Evolutionary conservation across 2,329 filamentous ascomycete species (phyloP).

Genomic region (Stagonosporopsis rhizophila): DNA sequence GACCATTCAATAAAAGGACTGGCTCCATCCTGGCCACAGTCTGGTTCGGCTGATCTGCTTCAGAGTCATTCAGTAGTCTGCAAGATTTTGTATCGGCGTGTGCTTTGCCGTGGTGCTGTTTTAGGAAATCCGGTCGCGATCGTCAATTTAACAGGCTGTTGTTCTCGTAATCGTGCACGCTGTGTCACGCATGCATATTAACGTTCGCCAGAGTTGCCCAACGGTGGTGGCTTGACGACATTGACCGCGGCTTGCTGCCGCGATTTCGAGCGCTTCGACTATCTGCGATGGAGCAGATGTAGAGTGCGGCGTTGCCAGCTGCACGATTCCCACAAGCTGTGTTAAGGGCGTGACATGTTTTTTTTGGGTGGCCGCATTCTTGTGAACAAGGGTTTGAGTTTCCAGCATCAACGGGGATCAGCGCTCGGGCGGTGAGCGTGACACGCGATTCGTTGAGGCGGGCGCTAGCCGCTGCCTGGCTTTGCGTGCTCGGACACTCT

Average conservation of each 20-base stretch:
- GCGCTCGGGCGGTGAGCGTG: slow-evolving; percentile 29
- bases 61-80: slow-evolving; percentile 28
- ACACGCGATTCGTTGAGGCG: slow-evolving; percentile 30
- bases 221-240: slow-evolving; percentile 3
- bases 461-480: slow-evolving; percentile 34
- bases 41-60: slow-evolving; percentile 44
- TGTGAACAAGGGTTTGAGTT: slow-evolving; percentile 33
- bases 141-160: slow-evolving; percentile 27
- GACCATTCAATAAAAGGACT: slow-evolving; percentile 26
- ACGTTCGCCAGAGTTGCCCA: slow-evolving; percentile 17
- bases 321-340: not conserved
- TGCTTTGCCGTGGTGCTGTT: slow-evolving; percentile 23
- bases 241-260: slow-evolving; percentile 1
- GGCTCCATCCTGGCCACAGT: slow-evolving; percentile 30
- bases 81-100: slow-evolving; percentile 30
- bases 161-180: slow-evolving; percentile 32
- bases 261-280: slow-evolving; percentile 2
- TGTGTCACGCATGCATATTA: slow-evolving; percentile 20
- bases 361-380: slow-evolving; percentile 17
- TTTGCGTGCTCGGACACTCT: slow-evolving; percentile 34
- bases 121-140: slow-evolving; percentile 31
- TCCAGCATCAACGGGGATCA: slow-evolving; percentile 39
- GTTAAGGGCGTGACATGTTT: slow-evolving; percentile 9
- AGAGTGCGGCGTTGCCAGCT: not conserved
- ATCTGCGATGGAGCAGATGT: not conserved